Conservation (phyloP, 2,329 filamentous ascomycete species). For the Ophiosphaerella korrae region DNA sequence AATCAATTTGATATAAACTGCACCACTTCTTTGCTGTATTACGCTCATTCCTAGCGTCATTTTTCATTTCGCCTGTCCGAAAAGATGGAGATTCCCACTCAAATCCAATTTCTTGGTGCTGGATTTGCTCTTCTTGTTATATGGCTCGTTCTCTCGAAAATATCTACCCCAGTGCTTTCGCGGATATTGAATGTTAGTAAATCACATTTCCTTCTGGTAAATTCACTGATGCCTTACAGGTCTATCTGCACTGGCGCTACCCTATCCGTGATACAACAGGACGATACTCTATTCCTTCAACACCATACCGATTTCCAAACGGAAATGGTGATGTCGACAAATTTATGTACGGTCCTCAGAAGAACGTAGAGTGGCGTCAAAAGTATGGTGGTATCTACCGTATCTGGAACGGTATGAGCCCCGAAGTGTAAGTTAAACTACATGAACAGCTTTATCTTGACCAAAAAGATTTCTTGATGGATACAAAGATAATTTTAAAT, state of each 20-base stretch:
- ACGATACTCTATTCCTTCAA: constrained; percentile 21
- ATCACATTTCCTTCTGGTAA: not conserved
- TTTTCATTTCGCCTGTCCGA: not conserved
- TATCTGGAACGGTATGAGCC: constrained; percentile 40
- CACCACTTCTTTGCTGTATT: not conserved
- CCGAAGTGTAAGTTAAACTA: constrained; percentile 46
- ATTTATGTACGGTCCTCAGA: constrained; percentile 44
- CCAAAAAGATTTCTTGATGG: not conserved
- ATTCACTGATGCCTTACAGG: not conserved
- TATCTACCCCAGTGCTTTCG: not conserved
- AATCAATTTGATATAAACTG: not conserved
- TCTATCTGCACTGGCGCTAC: not conserved
- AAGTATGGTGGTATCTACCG: constrained; percentile 45
- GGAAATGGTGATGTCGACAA: constrained; percentile 45
- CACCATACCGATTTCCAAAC: constrained; percentile 17
- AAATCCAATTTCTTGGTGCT: not conserved
- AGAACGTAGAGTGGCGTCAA: constrained; percentile 43
- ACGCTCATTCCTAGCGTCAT: not conserved
- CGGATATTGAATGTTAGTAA: not conserved
- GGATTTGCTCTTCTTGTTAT: not conserved
- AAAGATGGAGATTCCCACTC: not conserved
- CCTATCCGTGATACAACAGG: not conserved
- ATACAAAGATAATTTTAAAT: not conserved
- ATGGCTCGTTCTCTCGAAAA: not conserved
- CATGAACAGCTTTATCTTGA: not conserved